Base-by-base conservation (phyloP, 306 rosid genomes). In the Benincasa hispida region DNA sequence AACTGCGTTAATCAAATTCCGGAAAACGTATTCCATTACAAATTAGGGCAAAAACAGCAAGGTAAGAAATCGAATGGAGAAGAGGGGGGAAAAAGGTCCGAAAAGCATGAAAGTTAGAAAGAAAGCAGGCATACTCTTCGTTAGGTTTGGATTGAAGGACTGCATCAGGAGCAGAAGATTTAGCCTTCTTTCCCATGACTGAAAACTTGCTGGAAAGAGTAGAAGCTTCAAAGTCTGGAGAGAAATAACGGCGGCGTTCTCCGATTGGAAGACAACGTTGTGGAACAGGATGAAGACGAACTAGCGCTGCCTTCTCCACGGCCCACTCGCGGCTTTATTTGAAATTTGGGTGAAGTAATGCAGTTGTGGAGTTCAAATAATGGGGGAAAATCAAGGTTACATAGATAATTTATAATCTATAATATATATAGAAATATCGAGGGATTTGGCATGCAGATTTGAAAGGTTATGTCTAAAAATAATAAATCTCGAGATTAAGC, bases 1-100 rank as follows among this genome's bases (percentile, higher is more conserved):
- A 84, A 81, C 92, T 88, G 79, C 81, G 77, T 50, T 10, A 54
- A 54, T 69, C 57, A 72, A 45, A 72, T 68, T 21, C 50, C 6
- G 21, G 27, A 70, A 70, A 15, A 72, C 39, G 45, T 5, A 67
- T 25, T 47, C 60, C 32, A 28, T 15, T 17, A 17, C 5, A 68
- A n/a, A 42, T 45, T 68, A 68, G 41, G 50, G 10, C 11, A 51
- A 10, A 72, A 72, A 4, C 14, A 50, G 25, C 0, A 17, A 67
- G 54, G 32, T 34, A 19, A 66, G 10, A 42, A 42, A 68, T 41
- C 6, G 34, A 68, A 68, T 22, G 21, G 32, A 24, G 42, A 72
- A 72, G 12, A 47, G 6, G 2, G 22, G 48, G 37, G 28, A n/a
- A 22, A 37, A 65, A 21, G 48, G 15, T 18, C 27, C 18, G 32